phyloP scores from a whole-genome alignment of 768 basidiomycete genomes.

The Phaeotremella skinneri region DNA sequence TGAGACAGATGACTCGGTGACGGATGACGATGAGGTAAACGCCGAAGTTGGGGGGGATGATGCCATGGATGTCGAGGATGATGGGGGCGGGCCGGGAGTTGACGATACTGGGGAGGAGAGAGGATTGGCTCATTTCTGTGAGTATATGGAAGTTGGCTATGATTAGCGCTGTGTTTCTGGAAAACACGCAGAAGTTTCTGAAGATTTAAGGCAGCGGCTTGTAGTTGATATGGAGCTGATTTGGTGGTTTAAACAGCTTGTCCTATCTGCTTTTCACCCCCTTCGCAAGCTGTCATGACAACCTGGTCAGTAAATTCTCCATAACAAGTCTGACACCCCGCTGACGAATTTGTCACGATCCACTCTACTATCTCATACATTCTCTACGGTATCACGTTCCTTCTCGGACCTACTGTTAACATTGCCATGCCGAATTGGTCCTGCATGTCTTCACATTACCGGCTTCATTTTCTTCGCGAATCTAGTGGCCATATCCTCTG shows the following conservation, averaged over 20 bases:
- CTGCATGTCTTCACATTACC: neutral
- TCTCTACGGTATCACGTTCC: neutral
- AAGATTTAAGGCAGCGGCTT: neutral
- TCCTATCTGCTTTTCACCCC: conserved; percentile 37
- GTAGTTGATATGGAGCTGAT: conserved; percentile 1
- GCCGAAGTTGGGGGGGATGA: conserved; percentile 4
- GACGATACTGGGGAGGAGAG: conserved; percentile 5
- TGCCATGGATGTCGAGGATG: conserved; percentile 1
- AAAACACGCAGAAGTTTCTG: neutral
- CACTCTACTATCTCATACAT: neutral
- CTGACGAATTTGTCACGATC: neutral
- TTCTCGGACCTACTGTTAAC: neutral
- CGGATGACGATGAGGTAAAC: conserved; percentile 12
- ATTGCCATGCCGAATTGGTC: neutral
- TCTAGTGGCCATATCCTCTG: conserved; percentile 44
- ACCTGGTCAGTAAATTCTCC: conserved; percentile 25
- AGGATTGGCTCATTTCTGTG: conserved; percentile 20
- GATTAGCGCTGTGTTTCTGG: neutral
- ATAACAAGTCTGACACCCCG: too few relatives aligned
- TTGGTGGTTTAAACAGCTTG: conserved; percentile 23
- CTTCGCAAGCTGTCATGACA: conserved; percentile 34
- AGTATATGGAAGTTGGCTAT: conserved; percentile 7
- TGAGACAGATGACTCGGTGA: conserved; percentile 6
- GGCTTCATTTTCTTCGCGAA: neutral
- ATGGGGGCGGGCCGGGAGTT: neutral